Evolutionary conservation across 2,329 filamentous ascomycete genomes (phyloP), one percentile per base, ranked within the genome.

Genomic region (Parascedosporium putredinis): DNA sequence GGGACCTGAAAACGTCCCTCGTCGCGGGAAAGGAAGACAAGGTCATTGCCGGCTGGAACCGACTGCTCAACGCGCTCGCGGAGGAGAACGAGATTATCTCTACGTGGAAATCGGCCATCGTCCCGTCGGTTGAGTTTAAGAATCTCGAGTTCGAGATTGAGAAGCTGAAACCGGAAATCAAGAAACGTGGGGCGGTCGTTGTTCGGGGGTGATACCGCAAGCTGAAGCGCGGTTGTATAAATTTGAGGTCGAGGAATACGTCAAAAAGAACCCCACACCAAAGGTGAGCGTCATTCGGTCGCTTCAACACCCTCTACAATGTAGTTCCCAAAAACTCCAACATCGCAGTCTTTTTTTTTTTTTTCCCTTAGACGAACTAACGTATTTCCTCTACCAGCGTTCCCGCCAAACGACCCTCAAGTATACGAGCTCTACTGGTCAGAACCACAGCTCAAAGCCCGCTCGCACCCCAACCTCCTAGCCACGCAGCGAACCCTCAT

Each of bases 391-490:
- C n/a, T 3, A 14, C n/a, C 34, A 75, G 84, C 79, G 2, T 89
- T 86, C 54, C 86, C 84, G 0, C 64, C 73, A 0, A 67, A 83
- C 43, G 73, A 81, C 38, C 84, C 83, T 0, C 80, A 85, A 42
- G 84, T 89, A 46, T 86, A 82, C 63, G 85, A 88, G 61, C 68
- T 89, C 1, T 89, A 88, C 65, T 88, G 84, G 84, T 84, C 83
- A 0, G 71, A 72, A 1, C 70, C 82, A 1, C 86, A 90, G 60
- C 68, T 85, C 40, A 73, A 76, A 54, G 84, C 83, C 3, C 75
- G 86, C n/a, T 67, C 74, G 0, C 81, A 89, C 59, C 76, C 80
- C 1, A 78, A 80, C 52, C 64, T 88, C 54, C 65, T 88, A 18
- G 61, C 66, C 20, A 70, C 78, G 0, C 84, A 88, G 56, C 67